Conservation (phyloP, 441 rosid species). For the Gossypium laxum region DNA sequence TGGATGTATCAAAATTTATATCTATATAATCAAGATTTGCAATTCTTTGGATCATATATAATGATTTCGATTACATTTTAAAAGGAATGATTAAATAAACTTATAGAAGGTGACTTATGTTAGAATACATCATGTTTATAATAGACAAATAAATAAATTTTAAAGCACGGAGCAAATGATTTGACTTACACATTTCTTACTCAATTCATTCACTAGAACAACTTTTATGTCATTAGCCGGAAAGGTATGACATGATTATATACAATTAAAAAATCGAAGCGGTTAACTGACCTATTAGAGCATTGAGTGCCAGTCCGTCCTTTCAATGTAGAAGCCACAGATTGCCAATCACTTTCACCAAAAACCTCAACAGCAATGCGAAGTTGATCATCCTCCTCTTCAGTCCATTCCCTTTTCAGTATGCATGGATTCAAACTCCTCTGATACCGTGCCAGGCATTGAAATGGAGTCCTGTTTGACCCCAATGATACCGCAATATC, state of each 20-base stretch:
- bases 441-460: conserved; percentile 73
- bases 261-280: background rate
- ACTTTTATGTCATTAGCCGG: background rate
- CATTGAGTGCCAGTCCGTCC: conserved; percentile 84
- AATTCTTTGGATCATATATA: background rate
- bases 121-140: background rate
- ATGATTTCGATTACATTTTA: background rate
- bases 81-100: background rate
- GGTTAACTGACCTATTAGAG: conserved; percentile 65
- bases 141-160: background rate
- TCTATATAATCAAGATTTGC: background rate
- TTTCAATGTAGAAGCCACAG: conserved; percentile 54
- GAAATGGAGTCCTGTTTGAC: conserved; percentile 72
- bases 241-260: background rate
- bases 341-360: conserved; percentile 76
- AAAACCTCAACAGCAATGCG: conserved; percentile 48
- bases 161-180: background rate
- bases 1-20: background rate
- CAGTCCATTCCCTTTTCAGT: conserved; percentile 63
- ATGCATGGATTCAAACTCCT: conserved; percentile 67
- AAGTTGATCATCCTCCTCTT: conserved; percentile 76
- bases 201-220: background rate
- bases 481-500: conserved; percentile 57
- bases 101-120: background rate
- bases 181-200: background rate